Evolutionary conservation across 371 early-diverging fungal species (phyloP).

Genomic region (Mortierella sp.): DNA sequence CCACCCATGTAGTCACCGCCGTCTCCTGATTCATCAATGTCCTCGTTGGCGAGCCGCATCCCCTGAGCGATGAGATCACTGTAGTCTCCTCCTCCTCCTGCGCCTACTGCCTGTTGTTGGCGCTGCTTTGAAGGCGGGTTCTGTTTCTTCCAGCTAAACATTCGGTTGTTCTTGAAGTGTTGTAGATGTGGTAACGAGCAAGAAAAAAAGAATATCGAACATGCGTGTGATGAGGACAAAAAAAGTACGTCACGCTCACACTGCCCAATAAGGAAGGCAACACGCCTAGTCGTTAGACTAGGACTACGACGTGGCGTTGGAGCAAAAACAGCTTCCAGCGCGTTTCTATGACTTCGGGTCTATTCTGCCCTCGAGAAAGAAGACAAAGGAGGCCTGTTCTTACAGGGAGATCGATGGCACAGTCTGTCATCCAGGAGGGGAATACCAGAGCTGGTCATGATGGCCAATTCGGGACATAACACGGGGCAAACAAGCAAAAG

Average conservation of each 20-base stretch:
- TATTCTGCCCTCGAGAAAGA: neutral
- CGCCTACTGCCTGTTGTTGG: slow-evolving; percentile 16
- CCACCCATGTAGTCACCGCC: slow-evolving; percentile 45
- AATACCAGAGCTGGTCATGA: neutral
- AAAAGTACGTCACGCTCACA: neutral
- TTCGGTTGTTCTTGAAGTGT: neutral
- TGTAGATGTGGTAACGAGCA: neutral
- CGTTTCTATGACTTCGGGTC: neutral
- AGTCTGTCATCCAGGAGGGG: slow-evolving; percentile 6
- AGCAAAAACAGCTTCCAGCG: neutral
- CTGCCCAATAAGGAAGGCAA: neutral
- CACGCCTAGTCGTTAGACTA: neutral
- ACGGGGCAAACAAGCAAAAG: neutral
- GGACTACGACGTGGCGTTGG: too few species aligned
- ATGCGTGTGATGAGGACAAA: neutral
- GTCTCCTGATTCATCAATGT: slow-evolving; percentile 27
- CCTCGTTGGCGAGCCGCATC: slow-evolving; percentile 45
- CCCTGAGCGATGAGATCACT: slow-evolving; percentile 50
- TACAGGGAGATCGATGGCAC: neutral
- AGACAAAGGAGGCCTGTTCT: neutral
- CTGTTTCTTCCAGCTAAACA: slow-evolving; percentile 59
- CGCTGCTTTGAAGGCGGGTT: slow-evolving; percentile 48
- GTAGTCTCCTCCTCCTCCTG: slow-evolving; percentile 25
- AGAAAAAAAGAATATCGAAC: too few species aligned
- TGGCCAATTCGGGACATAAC: slow-evolving; percentile 3